Evolutionary conservation across 192 early-diverging fungal species (phyloP), one percentile per base, ranked within the genome.

Genomic region (Obelidium mucronatum): DNA sequence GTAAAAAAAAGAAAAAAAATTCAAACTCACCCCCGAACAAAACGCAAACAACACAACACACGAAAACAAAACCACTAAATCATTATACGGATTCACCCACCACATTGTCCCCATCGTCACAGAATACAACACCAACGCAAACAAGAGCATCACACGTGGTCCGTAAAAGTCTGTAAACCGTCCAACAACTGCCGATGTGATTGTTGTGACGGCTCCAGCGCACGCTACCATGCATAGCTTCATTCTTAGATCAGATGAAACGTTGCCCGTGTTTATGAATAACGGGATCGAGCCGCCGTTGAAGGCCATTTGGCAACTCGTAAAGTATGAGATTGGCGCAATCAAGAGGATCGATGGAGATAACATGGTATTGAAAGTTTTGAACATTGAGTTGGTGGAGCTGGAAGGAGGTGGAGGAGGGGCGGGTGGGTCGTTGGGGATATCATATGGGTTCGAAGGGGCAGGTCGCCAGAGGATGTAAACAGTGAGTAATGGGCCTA

Each of bases 281-380:
- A 74, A 40, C 19, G 72, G 72, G 39, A 74, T 63, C 13, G 72
- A 74, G 0, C 72, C 72, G 15, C 72, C 72, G 60, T 63, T 74
- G 72, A 74, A 74, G 4, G 72, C 72, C 72, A 74, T 74, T 74
- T 74, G 72, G 2, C 37, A 60, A 37, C 37, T 44, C 24, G 58
- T 59, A 51, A 62, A 74, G 40, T 74, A 74, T 8, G 58, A 62
- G 39, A 74, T 48, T 26, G 72, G 72, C 13, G 72, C 72, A n/a
- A 74, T n/a, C 2, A 42, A 17, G 39, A 74, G 60, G 30, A 74
- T 74, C 19, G 72, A 48, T 19, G 72, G 42, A 30, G 30, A 36
- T 0, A 59, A 58, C 69, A 72, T 72, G 22, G 31, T 31, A 30
- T 59, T 8, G 28, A 74, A 74, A 22, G 72, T 74, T 44, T 74